Evolutionary conservation across 225 moss, liverwort and hornwort species (phyloP).

Genomic region (Antitrichia curtipendula): DNA sequence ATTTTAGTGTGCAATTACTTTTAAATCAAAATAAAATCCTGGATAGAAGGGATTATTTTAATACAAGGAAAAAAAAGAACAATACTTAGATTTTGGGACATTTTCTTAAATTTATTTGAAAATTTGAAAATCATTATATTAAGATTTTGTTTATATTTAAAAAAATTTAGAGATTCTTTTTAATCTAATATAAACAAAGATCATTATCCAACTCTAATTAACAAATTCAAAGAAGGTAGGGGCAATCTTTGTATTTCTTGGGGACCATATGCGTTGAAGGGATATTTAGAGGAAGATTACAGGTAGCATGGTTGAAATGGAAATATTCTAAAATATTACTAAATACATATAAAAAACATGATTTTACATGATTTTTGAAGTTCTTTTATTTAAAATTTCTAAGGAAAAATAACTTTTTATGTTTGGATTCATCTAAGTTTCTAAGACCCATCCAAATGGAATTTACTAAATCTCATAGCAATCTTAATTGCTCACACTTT

Average conservation of each 20-base stretch:
- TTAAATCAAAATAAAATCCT: too few species aligned
- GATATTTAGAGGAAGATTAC: neutral
- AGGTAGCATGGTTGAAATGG: neutral
- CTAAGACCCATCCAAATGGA: neutral
- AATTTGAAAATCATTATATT: neutral
- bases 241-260: neutral
- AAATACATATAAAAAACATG: neutral
- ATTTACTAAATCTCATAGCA: rapidly evolving
- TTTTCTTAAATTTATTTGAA: neutral
- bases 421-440: neutral
- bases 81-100: neutral
- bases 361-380: neutral
- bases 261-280: neutral
- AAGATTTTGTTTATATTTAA: neutral
- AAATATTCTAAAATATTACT: neutral
- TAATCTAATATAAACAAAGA: neutral
- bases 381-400: neutral
- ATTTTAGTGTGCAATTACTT: neutral
- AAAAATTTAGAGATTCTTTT: rapidly evolving
- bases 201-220: too few species aligned
- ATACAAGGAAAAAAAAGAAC: neutral
- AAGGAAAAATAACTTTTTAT: neutral
- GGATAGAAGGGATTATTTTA: neutral
- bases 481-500: neutral
- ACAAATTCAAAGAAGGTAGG: neutral